Evolutionary conservation across 345 rosid genomes (phyloP).

Genomic region (Eucalyptus erythrocorys): DNA sequence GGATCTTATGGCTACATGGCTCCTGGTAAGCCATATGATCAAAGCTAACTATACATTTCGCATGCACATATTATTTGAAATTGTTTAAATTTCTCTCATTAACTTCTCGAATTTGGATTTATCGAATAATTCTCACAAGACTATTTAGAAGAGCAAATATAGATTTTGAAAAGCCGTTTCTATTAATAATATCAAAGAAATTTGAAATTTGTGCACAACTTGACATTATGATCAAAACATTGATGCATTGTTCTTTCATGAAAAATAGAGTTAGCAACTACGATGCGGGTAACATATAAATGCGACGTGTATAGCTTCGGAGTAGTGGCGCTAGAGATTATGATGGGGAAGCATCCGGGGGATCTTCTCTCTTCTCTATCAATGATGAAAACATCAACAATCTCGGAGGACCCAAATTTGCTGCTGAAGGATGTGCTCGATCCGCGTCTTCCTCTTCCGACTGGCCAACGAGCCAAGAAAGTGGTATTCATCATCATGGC

Average conservation of each 20-base stretch:
- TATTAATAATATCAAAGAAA: too few relatives aligned
- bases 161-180: too few relatives aligned
- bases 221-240: too few relatives aligned
- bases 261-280: not conserved
- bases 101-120: too few relatives aligned
- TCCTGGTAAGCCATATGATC: conserved; percentile 25
- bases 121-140: too few relatives aligned
- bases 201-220: too few relatives aligned
- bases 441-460: too few relatives aligned
- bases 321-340: conserved; percentile 42
- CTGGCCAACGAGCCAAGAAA: conserved; percentile 8
- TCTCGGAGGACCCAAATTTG: conserved; percentile 3
- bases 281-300: conserved; percentile 8
- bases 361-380: not conserved
- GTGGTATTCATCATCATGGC: conserved; percentile 21
- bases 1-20: conserved; percentile 77
- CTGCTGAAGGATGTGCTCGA: conserved; percentile 32
- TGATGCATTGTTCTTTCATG: too few relatives aligned
- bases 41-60: too few relatives aligned
- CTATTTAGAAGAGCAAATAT: too few relatives aligned
- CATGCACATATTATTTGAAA: too few relatives aligned
- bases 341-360: conserved; percentile 64
- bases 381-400: not conserved
- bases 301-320: conserved; percentile 59
- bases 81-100: too few relatives aligned